Evolutionary conservation across 2,329 filamentous ascomycete species (phyloP).

Genomic region (Penicillium frequentans): DNA sequence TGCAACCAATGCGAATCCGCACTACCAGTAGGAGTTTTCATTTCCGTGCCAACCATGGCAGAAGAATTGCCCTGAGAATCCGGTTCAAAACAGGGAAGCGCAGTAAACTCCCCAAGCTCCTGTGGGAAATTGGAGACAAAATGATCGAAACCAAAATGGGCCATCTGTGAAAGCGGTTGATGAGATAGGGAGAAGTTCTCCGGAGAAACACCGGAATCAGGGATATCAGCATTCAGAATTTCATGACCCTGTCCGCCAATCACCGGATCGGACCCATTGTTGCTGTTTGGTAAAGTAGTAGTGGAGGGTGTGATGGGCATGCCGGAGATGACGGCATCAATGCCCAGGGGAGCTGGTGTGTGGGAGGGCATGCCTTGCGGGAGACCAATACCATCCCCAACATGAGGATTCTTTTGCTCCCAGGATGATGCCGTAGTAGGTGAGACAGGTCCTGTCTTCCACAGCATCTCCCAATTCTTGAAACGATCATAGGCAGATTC

Average conservation of each 20-base stretch:
- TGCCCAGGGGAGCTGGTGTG: constrained; percentile 6
- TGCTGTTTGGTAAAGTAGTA: constrained; percentile 4
- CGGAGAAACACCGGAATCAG: constrained; percentile 21
- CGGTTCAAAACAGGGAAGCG: constrained; percentile 41
- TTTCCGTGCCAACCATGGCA: constrained; percentile 20
- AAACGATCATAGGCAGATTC: constrained; percentile 54
- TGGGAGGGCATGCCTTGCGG: constrained; percentile 11
- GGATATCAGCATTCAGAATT: constrained; percentile 24
- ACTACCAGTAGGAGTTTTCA: constrained; percentile 21
- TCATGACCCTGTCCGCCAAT: constrained; percentile 9
- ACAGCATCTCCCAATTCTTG: constrained; percentile 54
- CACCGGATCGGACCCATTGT: constrained; percentile 2
- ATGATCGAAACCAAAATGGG: constrained; percentile 39
- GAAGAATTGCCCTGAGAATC: constrained; percentile 26
- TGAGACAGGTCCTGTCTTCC: constrained; percentile 43
- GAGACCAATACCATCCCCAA: constrained; percentile 9
- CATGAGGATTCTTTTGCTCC: constrained; percentile 21
- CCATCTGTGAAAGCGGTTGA: constrained; percentile 30
- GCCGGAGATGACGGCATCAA: constrained; percentile 18
- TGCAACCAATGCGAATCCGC: constrained; percentile 35
- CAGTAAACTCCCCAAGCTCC: constrained; percentile 41
- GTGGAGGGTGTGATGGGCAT: constrained; percentile 23
- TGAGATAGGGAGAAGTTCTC: constrained; percentile 32
- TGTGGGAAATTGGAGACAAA: constrained; percentile 44
- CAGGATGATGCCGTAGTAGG: constrained; percentile 29